These are phyloP conservation scores for Pyrenophora graminea DNA, from an alignment of 2,329 filamentous ascomycete genomes.

Conservation along the genomic window DNA sequence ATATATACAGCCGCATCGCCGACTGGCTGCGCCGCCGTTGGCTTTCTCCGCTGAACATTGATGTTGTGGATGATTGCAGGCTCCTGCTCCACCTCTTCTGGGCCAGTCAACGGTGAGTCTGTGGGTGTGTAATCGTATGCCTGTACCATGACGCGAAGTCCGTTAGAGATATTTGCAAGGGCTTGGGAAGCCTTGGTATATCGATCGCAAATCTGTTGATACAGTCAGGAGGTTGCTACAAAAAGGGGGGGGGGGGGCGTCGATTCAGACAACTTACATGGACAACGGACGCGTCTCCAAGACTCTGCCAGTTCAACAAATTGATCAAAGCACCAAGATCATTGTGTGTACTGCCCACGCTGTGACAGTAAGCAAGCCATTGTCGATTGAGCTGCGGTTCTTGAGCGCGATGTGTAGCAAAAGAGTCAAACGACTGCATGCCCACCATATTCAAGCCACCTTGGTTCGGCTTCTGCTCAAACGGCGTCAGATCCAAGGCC, in stretches of 20 bases:
- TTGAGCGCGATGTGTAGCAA: constrained; percentile 18
- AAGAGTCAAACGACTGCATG: constrained; percentile 20
- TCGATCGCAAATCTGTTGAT: not conserved
- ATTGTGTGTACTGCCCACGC: constrained; percentile 23
- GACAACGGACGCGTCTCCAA: constrained; percentile 33
- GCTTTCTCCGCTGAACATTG: constrained; percentile 22
- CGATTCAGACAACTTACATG: constrained; percentile 22
- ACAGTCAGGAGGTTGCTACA: not conserved
- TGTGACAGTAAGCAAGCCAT: constrained; percentile 38
- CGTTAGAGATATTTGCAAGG: not conserved
- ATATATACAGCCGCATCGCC: constrained; percentile 45
- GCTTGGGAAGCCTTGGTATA: not conserved
- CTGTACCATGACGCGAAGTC: constrained; percentile 5
- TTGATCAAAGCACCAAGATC: constrained; percentile 28
- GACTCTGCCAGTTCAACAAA: constrained; percentile 34
- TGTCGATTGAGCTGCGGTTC: constrained; percentile 38
- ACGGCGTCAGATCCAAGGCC: constrained; percentile 34
- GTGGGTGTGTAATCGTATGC: constrained; percentile 2
- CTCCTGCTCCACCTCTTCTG: not conserved
- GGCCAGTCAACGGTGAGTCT: not conserved
- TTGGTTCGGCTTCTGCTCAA: constrained; percentile 21
- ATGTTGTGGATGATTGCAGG: constrained; percentile 5
- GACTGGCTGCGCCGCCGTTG: constrained; percentile 31
- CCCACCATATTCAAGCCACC: constrained; percentile 7
- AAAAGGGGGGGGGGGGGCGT: not conserved